Percentiles rank a stretch among this genome's conserved stretches.
phyloP scores from a whole-genome alignment of 306 rosid species.

The Notholithocarpus densiflorus region DNA sequence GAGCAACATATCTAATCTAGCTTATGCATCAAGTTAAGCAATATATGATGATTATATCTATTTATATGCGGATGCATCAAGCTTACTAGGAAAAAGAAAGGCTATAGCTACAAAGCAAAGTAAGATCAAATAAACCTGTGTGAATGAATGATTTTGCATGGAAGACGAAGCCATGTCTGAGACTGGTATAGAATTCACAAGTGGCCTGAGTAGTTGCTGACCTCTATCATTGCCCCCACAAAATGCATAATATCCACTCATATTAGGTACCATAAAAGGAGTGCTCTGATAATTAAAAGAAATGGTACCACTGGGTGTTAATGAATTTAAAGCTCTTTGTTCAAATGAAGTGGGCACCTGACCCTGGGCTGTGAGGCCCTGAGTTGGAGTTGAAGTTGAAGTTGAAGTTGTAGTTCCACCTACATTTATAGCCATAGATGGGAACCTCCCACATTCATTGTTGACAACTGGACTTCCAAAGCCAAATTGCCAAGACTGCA shows the following conservation, averaged over 20 bases:
- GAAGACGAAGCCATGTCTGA: background rate
- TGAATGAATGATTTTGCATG: background rate
- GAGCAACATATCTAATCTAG: background rate
- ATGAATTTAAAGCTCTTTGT: background rate
- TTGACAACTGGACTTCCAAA: background rate
- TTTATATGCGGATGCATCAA: background rate
- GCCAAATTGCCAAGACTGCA: background rate
- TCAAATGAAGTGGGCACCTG: background rate
- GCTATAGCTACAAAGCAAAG: background rate
- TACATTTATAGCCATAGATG: background rate
- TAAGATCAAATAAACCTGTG: background rate
- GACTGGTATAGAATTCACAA: background rate
- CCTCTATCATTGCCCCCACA: background rate
- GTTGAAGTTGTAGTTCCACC: background rate
- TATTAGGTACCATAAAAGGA: background rate
- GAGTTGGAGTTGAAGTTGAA: background rate
- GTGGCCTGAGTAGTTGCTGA: background rate
- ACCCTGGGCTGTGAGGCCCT: background rate
- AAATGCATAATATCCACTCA: background rate
- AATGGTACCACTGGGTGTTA: background rate
- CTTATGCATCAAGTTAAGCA: background rate
- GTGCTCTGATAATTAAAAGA: background rate
- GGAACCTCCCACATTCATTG: background rate
- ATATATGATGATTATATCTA: background rate
- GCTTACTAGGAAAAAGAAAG: background rate